These are phyloP conservation scores for Leptographium wingfieldii DNA, from an alignment of 2,329 filamentous ascomycete genomes.

Conservation along the genomic window DNA sequence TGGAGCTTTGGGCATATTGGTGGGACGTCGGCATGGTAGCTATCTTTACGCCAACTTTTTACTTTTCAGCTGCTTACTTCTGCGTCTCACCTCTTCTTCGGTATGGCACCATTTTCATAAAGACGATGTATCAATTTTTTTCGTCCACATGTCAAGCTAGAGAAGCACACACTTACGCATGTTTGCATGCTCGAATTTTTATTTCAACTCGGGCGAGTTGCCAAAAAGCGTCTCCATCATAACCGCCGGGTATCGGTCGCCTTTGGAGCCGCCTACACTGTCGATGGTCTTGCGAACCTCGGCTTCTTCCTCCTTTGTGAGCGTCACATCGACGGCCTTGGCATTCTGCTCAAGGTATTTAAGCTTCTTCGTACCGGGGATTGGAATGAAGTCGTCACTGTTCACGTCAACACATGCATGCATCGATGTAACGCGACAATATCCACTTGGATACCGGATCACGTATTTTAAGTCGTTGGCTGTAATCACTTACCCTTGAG, in stretches of 20 bases:
- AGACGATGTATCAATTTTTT: too few relatives aligned
- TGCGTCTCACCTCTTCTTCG: too few relatives aligned
- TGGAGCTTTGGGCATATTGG: background rate
- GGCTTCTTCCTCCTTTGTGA: slow-evolving; percentile 22
- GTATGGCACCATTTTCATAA: too few relatives aligned
- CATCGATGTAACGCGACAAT: background rate
- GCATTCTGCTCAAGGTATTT: slow-evolving; percentile 34
- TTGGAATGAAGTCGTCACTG: slow-evolving; percentile 43
- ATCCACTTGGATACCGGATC: too few relatives aligned
- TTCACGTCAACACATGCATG: background rate
- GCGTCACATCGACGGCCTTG: slow-evolving; percentile 18
- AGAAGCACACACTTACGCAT: too few relatives aligned
- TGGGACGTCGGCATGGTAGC: background rate
- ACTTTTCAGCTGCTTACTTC: background rate
- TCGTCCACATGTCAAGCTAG: too few relatives aligned
- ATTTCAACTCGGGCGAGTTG: slow-evolving; percentile 1
- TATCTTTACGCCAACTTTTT: background rate
- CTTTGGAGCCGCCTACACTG: slow-evolving; percentile 5
- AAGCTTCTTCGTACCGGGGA: slow-evolving; percentile 34
- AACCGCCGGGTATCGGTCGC: slow-evolving; percentile 3
- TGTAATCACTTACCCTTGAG: slow-evolving; percentile 23
- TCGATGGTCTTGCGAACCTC: slow-evolving; percentile 18
- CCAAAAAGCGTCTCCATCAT: slow-evolving; percentile 3
- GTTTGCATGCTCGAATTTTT: background rate
- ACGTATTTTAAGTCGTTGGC: too few relatives aligned